Evolutionary conservation across 805 yeast species (phyloP).

Genomic region (Nakazawaea siamensis): DNA sequence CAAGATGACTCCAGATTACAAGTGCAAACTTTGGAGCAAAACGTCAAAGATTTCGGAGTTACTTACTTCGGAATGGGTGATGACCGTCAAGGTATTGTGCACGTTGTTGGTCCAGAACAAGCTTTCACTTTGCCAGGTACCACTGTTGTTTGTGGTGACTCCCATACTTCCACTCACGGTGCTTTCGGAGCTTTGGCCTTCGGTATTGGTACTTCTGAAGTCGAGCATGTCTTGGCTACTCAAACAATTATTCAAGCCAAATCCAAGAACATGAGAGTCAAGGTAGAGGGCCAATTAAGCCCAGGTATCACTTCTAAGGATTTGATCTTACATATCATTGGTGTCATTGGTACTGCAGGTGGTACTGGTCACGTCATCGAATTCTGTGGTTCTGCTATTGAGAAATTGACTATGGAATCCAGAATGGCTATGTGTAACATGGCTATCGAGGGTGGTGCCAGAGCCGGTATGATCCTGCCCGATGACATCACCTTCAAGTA

Average conservation of each 20-base stretch:
- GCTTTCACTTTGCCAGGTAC: constrained; percentile 98
- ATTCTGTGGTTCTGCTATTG: constrained; percentile 93
- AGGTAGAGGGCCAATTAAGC: constrained; percentile 72
- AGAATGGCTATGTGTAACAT: constrained; percentile 99
- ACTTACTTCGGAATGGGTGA: constrained; percentile 94
- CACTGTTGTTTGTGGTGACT: constrained; percentile 98
- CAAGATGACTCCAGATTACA: constrained; percentile 91
- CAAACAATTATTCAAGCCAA: constrained; percentile 92
- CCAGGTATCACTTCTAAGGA: constrained; percentile 96
- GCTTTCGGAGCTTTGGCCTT: constrained; percentile 97
- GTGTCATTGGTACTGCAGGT: constrained; percentile 97
- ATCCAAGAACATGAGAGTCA: constrained; percentile 91
- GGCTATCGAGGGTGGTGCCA: constrained; percentile 98
- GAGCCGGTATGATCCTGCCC: constrained; percentile 99
- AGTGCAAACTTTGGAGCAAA: constrained; percentile 85
- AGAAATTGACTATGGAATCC: constrained; percentile 88
- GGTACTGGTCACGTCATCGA: constrained; percentile 97
- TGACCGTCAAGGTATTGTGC: constrained; percentile 95
- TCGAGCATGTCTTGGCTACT: constrained; percentile 96
- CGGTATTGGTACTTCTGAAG: constrained; percentile 99
- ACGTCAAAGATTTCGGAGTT: constrained; percentile 82
- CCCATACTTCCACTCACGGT: constrained; percentile 98
- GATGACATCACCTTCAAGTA: constrained; percentile 85
- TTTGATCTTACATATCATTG: constrained; percentile 87
- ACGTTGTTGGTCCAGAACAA: constrained; percentile 98